These are phyloP conservation scores for Chaetoceros tenuissimus DNA, from an alignment of 108 stramenopile genomes.

Conservation along the genomic window DNA sequence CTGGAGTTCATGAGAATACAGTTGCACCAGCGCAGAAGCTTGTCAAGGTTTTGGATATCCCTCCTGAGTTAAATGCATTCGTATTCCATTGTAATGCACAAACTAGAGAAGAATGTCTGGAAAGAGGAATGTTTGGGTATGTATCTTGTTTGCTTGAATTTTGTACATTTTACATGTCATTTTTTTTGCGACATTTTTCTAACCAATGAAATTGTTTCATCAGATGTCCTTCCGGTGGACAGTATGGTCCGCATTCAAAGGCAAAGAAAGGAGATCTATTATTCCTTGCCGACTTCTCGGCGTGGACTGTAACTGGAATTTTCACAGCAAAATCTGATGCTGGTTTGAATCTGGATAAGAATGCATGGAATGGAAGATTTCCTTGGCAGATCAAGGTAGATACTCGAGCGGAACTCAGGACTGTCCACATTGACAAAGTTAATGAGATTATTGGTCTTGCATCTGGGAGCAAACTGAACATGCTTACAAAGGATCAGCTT, in stretches of 20 bases:
- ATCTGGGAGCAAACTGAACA: neutral
- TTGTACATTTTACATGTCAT: neutral
- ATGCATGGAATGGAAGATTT: neutral
- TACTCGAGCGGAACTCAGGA: neutral
- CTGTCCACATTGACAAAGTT: neutral
- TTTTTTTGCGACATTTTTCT: neutral
- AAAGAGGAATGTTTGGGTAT: neutral
- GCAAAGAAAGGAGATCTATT: neutral
- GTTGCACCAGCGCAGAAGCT: neutral
- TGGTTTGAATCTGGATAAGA: neutral
- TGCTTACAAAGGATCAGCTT: neutral
- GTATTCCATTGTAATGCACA: neutral
- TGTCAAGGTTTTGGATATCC: neutral
- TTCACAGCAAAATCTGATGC: neutral
- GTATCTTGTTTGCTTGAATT: neutral
- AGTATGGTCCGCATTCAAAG: neutral
- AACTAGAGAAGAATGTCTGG: neutral
- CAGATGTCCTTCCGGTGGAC: neutral
- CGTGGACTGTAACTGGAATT: neutral
- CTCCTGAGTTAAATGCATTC: neutral
- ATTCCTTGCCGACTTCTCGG: neutral
- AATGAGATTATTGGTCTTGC: neutral
- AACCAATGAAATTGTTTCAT: too few relatives aligned
- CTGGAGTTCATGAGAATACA: neutral
- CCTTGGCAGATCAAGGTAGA: neutral